Percentiles rank a stretch among this genome's conserved stretches.
Conservation (phyloP, 768 basidiomycete genomes). For the Infundibulicybe gibba region DNA sequence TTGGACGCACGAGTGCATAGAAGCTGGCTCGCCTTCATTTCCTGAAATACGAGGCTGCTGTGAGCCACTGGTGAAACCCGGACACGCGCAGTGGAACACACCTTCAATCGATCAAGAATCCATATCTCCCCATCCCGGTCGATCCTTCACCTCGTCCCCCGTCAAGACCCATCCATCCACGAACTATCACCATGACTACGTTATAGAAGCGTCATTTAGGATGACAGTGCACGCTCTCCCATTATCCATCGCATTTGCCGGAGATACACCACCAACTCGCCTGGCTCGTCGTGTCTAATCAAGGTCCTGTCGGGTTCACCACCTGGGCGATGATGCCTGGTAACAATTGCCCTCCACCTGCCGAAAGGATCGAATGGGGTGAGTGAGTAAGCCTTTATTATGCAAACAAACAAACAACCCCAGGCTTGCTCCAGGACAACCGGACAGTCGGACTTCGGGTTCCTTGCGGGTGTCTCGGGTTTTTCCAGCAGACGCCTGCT, state of each 20-base stretch:
- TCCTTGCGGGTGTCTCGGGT: no score
- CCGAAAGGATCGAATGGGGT: no score
- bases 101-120: slow-evolving; percentile 64
- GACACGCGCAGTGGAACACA: slow-evolving; percentile 9
- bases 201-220: no score
- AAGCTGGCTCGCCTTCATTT: slow-evolving; percentile 34
- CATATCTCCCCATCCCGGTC: slow-evolving; percentile 52
- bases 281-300: slow-evolving; percentile 52
- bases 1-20: slow-evolving; percentile 17
- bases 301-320: slow-evolving; percentile 54
- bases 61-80: background rate
- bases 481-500: no score
- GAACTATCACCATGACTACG: slow-evolving; percentile 31
- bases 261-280: slow-evolving; percentile 56
- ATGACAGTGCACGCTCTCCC: slow-evolving; percentile 49
- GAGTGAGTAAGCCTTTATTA: no score
- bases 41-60: slow-evolving; percentile 16
- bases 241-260: slow-evolving; percentile 59
- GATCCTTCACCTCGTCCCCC: slow-evolving; percentile 61
- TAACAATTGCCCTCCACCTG: slow-evolving; percentile 49
- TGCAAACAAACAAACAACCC: no score
- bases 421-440: no score
- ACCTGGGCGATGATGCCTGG: slow-evolving; percentile 55
- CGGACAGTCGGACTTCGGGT: no score
- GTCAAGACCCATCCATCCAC: slow-evolving; percentile 71